Evolutionary conservation across 2,329 filamentous ascomycete genomes (phyloP).

Genomic region (Aspergillus sp.): DNA sequence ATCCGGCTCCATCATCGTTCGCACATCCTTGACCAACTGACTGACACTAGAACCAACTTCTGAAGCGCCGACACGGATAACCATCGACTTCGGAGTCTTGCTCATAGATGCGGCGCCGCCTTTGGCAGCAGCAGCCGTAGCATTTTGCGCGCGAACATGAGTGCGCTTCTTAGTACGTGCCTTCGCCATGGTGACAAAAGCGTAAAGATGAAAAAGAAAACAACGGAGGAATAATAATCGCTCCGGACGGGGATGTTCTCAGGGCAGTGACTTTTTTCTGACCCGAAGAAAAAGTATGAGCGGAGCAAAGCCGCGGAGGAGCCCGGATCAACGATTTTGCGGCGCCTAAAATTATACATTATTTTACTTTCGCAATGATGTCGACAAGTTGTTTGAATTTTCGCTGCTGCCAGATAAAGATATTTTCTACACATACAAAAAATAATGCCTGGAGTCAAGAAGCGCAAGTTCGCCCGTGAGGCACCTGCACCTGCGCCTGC

Average conservation of each 20-base stretch:
- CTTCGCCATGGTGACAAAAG: conserved; percentile 66
- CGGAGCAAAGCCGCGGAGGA: conserved; percentile 28
- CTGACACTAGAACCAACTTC: conserved; percentile 90
- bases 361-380: conserved; percentile 13
- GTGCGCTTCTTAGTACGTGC: conserved; percentile 86
- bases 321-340: conserved; percentile 42
- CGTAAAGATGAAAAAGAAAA: conserved; percentile 1
- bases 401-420: neutral
- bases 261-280: conserved; percentile 34
- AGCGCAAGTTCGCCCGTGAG: conserved; percentile 41
- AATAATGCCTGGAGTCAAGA: conserved; percentile 43
- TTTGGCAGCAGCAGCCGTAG: conserved; percentile 48
- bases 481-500: conserved; percentile 23
- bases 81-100: conserved; percentile 90
- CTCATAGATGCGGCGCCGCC: conserved; percentile 63
- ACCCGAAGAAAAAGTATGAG: conserved; percentile 36
- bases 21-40: conserved; percentile 87
- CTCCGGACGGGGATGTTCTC: conserved; percentile 7
- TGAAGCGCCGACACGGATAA: conserved; percentile 92
- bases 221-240: neutral
- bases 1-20: conserved; percentile 92
- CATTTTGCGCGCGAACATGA: conserved; percentile 69
- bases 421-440: conserved; percentile 9
- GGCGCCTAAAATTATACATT: conserved; percentile 36
- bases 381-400: conserved; percentile 15